These are phyloP conservation scores for Chlorella sp. DNA, from an alignment of 139 green algal genomes.

Conservation along the genomic window DNA sequence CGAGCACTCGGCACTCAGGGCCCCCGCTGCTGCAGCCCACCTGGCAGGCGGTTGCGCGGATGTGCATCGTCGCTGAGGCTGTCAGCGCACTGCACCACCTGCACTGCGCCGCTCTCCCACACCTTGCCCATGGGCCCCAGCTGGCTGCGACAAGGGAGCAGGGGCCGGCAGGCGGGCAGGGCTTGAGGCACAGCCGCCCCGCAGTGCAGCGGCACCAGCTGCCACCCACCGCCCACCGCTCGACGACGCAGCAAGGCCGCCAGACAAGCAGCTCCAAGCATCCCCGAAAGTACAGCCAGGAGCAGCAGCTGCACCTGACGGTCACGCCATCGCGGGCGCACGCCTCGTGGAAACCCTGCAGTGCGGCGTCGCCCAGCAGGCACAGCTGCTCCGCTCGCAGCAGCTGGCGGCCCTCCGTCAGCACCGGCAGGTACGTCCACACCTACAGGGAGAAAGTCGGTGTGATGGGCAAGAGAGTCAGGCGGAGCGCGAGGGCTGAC, in stretches of 20 bases:
- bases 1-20: too few species aligned
- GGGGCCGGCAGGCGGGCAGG: not conserved
- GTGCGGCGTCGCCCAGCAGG: conserved; percentile 24
- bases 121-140: conserved; percentile 55
- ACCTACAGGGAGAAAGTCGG: conserved; percentile 6
- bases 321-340: conserved; percentile 22
- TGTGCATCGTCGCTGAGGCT: conserved; percentile 37
- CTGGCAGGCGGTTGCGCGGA: conserved; percentile 42
- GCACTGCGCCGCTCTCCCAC: conserved; percentile 50
- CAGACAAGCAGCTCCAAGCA: too few species aligned
- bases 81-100: conserved; percentile 45
- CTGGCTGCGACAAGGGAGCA: not conserved
- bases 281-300: too few species aligned
- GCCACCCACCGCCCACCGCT: too few species aligned
- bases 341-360: conserved; percentile 37
- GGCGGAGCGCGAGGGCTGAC: not conserved
- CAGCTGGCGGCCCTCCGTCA: conserved; percentile 40
- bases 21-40: not conserved
- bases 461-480: not conserved
- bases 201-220: too few species aligned
- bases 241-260: too few species aligned
- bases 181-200: too few species aligned
- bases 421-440: conserved; percentile 49
- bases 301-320: not conserved
- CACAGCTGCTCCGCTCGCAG: conserved; percentile 47